phyloP scores from a whole-genome alignment of 148 eudicot species.

The Drosera capensis region DNA sequence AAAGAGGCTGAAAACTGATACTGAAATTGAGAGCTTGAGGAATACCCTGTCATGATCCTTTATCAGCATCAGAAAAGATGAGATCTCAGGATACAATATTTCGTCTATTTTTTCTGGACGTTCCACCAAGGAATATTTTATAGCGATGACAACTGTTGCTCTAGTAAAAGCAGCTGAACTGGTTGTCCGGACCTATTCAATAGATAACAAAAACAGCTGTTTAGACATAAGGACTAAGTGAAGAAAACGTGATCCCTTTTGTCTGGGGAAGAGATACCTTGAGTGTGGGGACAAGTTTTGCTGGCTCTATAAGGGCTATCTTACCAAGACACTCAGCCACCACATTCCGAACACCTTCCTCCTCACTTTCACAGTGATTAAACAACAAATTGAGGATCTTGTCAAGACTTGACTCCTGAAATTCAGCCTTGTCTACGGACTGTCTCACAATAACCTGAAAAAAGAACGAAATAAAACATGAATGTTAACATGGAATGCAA shows the following conservation, averaged over 20 bases:
- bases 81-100: constrained; percentile 75
- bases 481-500: background rate
- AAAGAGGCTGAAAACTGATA: background rate
- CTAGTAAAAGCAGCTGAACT: constrained; percentile 81
- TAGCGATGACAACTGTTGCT: constrained; percentile 86
- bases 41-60: constrained; percentile 84
- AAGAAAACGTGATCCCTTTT: constrained; percentile 56
- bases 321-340: constrained; percentile 98
- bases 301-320: constrained; percentile 87
- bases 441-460: constrained; percentile 94
- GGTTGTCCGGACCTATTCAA: constrained; percentile 45
- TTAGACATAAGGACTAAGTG: constrained; percentile 1
- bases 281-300: constrained; percentile 81
- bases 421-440: constrained; percentile 93
- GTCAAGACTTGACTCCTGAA: constrained; percentile 89
- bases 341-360: constrained; percentile 97
- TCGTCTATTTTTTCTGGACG: constrained; percentile 88
- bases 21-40: too few species aligned
- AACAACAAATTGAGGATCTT: constrained; percentile 83
- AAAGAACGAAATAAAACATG: background rate
- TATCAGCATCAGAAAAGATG: constrained; percentile 85
- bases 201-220: constrained; percentile 13
- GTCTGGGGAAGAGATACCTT: constrained; percentile 37
- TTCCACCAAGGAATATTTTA: constrained; percentile 90
- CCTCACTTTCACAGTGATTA: constrained; percentile 96